phyloP scores from a whole-genome alignment of 192 early-diverging fungal species.

The Chytriomyces sp. region DNA sequence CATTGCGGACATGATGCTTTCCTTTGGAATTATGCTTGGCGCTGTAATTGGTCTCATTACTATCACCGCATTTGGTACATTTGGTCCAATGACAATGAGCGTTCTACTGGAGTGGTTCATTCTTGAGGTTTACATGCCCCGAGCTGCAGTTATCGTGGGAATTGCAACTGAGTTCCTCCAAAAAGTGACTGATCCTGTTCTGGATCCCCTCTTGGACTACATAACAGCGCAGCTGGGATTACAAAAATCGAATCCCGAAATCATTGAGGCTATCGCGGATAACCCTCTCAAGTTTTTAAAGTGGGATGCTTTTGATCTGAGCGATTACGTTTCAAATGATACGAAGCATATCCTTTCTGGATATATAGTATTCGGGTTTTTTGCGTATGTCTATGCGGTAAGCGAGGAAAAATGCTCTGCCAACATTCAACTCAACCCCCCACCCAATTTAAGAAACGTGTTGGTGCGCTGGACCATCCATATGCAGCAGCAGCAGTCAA shows the following conservation, averaged over 20 bases:
- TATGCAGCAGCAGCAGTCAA: background rate
- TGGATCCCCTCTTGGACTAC: background rate
- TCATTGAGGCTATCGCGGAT: background rate
- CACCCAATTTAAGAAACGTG: background rate
- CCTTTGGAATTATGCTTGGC: background rate
- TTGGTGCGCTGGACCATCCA: background rate
- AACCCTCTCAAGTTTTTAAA: background rate
- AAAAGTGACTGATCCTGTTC: background rate
- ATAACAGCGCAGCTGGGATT: background rate
- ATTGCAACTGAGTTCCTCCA: background rate
- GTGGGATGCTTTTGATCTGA: background rate
- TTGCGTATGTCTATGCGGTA: background rate
- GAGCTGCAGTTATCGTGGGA: background rate
- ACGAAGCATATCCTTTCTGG: background rate
- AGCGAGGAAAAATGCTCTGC: too few species aligned
- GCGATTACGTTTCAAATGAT: background rate
- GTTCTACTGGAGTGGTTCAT: background rate
- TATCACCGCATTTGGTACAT: background rate
- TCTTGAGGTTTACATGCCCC: background rate
- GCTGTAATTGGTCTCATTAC: background rate
- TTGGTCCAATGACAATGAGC: background rate
- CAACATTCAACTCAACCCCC: too few species aligned
- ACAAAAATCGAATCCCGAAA: background rate
- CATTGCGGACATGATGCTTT: background rate
- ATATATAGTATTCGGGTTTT: background rate